Percentiles rank a stretch among this genome's conserved stretches.
Evolutionary conservation across 1,284 basidiomycete genomes (phyloP).

Genomic region (Heterobasidion irregulare): DNA sequence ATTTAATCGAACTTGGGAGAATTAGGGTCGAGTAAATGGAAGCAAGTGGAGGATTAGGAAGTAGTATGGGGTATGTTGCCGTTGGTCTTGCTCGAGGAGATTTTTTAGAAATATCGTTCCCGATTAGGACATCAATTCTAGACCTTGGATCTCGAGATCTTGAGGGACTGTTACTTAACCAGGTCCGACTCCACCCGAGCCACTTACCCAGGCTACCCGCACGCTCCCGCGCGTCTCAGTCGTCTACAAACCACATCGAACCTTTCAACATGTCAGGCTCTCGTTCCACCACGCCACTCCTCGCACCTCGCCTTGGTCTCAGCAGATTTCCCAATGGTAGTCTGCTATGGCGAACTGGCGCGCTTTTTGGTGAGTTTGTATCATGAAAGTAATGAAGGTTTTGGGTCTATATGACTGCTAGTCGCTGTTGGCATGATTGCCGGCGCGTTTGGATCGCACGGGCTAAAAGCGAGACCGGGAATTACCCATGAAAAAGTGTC

Average conservation of each 20-base stretch:
- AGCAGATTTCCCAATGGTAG: not conserved
- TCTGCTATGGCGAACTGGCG: constrained; percentile 13
- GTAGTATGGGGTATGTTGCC: not conserved
- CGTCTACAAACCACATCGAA: too few relatives aligned
- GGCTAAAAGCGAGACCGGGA: constrained; percentile 37
- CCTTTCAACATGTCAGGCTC: not conserved
- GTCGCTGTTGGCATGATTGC: constrained; percentile 50
- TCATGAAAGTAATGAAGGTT: not conserved
- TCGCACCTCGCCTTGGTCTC: not conserved
- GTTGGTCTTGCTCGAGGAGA: not conserved
- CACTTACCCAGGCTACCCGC: too few relatives aligned
- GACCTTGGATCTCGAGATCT: too few relatives aligned
- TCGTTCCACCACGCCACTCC: constrained; percentile 1
- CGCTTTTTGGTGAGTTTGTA: constrained; percentile 8
- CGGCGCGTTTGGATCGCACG: constrained; percentile 69
- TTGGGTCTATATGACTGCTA: constrained; percentile 17
- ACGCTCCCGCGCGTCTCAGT: too few relatives aligned
- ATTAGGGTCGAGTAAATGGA: not conserved
- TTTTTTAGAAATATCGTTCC: not conserved
- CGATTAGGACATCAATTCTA: too few relatives aligned
- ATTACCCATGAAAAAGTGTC: constrained; percentile 45
- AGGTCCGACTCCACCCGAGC: too few relatives aligned
- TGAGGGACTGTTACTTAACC: too few relatives aligned
- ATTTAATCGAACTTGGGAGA: not conserved
- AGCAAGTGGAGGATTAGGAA: not conserved